These are phyloP conservation scores for Boletus subparvulus DNA, from an alignment of 768 basidiomycete genomes.

Conservation along the genomic window DNA sequence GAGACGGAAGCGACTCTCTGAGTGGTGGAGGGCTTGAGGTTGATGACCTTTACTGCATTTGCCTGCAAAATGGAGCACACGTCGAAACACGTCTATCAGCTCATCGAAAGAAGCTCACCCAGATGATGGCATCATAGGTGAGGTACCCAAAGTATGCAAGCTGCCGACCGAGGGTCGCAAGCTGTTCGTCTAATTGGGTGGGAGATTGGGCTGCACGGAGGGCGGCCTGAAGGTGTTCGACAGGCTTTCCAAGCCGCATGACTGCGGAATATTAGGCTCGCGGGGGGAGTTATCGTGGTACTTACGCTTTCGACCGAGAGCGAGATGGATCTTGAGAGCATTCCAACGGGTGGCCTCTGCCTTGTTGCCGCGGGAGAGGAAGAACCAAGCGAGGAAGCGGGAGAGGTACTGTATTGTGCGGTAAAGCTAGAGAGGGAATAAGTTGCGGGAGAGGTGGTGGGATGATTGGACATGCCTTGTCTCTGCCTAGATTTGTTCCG, in stretches of 20 bases:
- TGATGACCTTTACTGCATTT: constrained; percentile 64
- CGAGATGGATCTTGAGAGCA: constrained; percentile 84
- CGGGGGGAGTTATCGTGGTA: neutral
- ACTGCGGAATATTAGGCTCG: constrained; percentile 46
- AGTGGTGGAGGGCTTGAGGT: constrained; percentile 57
- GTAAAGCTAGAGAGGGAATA: constrained; percentile 61
- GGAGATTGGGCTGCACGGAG: constrained; percentile 62
- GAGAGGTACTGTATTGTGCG: constrained; percentile 89
- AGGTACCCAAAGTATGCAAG: constrained; percentile 88
- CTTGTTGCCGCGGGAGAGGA: constrained; percentile 67
- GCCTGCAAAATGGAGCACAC: constrained; percentile 41
- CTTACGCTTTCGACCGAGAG: constrained; percentile 79
- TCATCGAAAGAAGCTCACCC: constrained; percentile 53
- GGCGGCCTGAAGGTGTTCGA: constrained; percentile 92
- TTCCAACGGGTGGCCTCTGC: constrained; percentile 73
- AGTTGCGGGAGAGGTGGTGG: neutral
- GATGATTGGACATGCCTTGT: constrained; percentile 61
- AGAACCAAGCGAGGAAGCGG: constrained; percentile 84
- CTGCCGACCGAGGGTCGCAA: constrained; percentile 80
- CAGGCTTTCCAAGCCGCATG: constrained; percentile 87
- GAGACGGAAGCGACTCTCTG: constrained; percentile 61
- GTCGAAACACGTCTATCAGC: neutral
- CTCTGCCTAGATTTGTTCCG: constrained; percentile 81
- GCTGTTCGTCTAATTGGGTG: constrained; percentile 63
- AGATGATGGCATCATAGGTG: constrained; percentile 76